Percentiles rank a stretch among this genome's conserved stretches.
Conservation (phyloP, 2,329 filamentous ascomycete genomes). For the Penicillium thymicola region DNA sequence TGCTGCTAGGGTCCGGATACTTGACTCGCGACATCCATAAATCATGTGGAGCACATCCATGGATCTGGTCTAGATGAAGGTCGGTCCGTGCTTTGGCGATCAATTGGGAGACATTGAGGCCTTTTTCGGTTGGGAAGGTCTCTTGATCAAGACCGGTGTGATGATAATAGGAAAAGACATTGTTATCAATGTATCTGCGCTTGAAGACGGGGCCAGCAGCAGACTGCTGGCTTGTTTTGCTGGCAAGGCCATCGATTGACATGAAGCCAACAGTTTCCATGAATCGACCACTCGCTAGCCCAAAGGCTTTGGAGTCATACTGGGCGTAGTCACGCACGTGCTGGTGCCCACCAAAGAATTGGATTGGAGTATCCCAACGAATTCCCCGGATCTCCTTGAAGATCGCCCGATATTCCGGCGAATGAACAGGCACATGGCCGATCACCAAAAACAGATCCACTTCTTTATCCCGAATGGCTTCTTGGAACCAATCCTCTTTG, state of each 20-base stretch:
- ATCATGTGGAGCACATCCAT: conserved; percentile 78
- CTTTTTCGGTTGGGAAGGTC: conserved; percentile 73
- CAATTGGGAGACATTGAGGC: conserved; percentile 65
- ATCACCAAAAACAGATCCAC: conserved; percentile 82
- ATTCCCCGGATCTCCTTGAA: conserved; percentile 73
- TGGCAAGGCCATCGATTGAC: conserved; percentile 68
- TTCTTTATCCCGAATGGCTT: conserved; percentile 73
- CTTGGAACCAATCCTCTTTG: conserved; percentile 82
- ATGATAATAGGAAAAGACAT: conserved; percentile 76
- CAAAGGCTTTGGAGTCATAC: conserved; percentile 75
- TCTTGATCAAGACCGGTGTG: conserved; percentile 70
- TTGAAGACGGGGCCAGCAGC: conserved; percentile 56
- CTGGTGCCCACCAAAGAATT: conserved; percentile 86
- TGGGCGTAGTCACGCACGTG: conserved; percentile 81
- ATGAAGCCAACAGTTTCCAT: conserved; percentile 95
- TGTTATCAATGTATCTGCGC: conserved; percentile 90
- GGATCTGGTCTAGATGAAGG: conserved; percentile 68
- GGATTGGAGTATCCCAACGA: conserved; percentile 79
- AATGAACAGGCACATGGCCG: conserved; percentile 80
- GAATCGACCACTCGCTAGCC: conserved; percentile 83
- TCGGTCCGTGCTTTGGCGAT: conserved; percentile 68
- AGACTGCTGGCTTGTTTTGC: conserved; percentile 33
- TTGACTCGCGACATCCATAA: conserved; percentile 78
- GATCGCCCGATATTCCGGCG: conserved; percentile 72
- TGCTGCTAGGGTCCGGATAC: conserved; percentile 69